Evolutionary conservation across 1,284 basidiomycete species (phyloP).

Genomic region (Vanrija pseudolonga): DNA sequence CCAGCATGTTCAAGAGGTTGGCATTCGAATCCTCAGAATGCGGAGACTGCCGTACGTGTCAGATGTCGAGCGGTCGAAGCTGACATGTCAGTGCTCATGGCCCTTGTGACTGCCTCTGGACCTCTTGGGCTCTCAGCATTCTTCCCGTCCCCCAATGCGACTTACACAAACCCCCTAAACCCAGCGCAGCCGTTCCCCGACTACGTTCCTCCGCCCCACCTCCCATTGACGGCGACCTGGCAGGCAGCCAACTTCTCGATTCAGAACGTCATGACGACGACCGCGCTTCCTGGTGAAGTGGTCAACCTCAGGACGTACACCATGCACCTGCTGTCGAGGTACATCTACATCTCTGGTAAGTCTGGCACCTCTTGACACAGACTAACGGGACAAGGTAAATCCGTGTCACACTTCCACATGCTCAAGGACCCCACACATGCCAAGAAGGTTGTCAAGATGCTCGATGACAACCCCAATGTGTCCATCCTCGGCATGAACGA

Average conservation of each 20-base stretch:
- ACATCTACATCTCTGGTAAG: slow-evolving; percentile 48
- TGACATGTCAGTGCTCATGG: slow-evolving; percentile 49
- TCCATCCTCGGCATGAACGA: slow-evolving; percentile 44
- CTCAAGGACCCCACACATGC: slow-evolving; percentile 30
- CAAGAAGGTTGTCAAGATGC: slow-evolving; percentile 22
- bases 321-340: slow-evolving; percentile 52
- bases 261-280: slow-evolving; percentile 41
- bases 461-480: slow-evolving; percentile 26
- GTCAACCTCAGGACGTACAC: slow-evolving; percentile 50
- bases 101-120: slow-evolving; percentile 53
- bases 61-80: neutral
- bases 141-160: slow-evolving; percentile 46
- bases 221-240: slow-evolving; percentile 52
- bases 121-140: slow-evolving; percentile 52
- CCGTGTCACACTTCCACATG: slow-evolving; percentile 42
- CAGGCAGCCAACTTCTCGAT: slow-evolving; percentile 52
- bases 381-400: slow-evolving; percentile 16
- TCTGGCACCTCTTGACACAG: neutral
- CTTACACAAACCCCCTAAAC: slow-evolving; percentile 11
- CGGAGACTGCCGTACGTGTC: slow-evolving; percentile 55
- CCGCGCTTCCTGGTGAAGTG: slow-evolving; percentile 28
- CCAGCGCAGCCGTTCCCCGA: slow-evolving; percentile 5
- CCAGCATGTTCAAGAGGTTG: slow-evolving; percentile 54
- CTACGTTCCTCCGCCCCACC: slow-evolving; percentile 42
- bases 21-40: slow-evolving; percentile 53